Evolutionary conservation across 169 alveolate species (phyloP).

Genomic region (Plasmodium malariae): DNA sequence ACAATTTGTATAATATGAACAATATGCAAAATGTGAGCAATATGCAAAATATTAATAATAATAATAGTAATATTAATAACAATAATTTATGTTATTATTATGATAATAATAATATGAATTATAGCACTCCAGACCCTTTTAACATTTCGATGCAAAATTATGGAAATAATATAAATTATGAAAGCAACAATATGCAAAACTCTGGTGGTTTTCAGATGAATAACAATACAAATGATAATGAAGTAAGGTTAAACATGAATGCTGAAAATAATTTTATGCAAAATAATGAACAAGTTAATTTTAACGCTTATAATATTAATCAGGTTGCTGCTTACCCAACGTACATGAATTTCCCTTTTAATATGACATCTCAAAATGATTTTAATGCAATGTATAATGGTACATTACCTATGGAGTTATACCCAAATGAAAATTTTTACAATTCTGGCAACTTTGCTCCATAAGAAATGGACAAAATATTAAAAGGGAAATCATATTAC

Average conservation of each 20-base stretch:
- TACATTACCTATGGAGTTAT: slow-evolving; percentile 46
- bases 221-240: neutral
- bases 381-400: slow-evolving; percentile 36
- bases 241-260: slow-evolving; percentile 30
- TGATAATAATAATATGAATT: slow-evolving; percentile 57
- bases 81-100: slow-evolving; percentile 40
- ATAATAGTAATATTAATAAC: no score
- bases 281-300: slow-evolving; percentile 35
- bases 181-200: slow-evolving; percentile 21
- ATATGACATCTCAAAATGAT: slow-evolving; percentile 36
- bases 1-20: no score
- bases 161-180: slow-evolving; percentile 53
- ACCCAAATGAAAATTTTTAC: slow-evolving; percentile 33
- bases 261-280: slow-evolving; percentile 46
- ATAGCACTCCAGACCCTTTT: slow-evolving; percentile 27
- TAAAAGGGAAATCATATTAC: neutral
- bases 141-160: slow-evolving; percentile 32
- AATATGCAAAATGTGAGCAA: no score
- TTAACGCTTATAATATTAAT: slow-evolving; percentile 27
- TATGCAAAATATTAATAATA: no score
- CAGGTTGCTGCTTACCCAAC: slow-evolving; percentile 30
- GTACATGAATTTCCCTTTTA: slow-evolving; percentile 24
- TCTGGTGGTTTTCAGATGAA: neutral
- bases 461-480: neutral
- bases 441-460: slow-evolving; percentile 32